Percentiles rank a stretch among this genome's conserved stretches.
Evolutionary conservation across 2,329 filamentous ascomycete genomes (phyloP).

Genomic region (Exophiala mesophila): DNA sequence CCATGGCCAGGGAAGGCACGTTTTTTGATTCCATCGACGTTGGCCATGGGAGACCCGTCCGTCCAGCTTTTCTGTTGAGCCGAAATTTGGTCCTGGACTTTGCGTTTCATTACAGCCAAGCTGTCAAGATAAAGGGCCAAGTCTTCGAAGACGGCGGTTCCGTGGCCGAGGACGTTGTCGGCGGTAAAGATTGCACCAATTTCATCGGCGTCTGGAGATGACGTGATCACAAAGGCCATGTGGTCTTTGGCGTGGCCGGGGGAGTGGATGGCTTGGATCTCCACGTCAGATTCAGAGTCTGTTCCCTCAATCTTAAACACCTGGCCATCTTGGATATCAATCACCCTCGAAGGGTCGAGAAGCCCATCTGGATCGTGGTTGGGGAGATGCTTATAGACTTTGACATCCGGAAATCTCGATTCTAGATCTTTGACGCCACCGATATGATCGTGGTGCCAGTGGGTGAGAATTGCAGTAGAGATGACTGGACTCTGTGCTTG

Average conservation of each 20-base stretch:
- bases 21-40: slow-evolving; percentile 36
- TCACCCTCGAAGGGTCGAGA: slow-evolving; percentile 51
- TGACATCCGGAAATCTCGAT: slow-evolving; percentile 51
- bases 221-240: slow-evolving; percentile 66
- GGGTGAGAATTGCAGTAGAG: slow-evolving; percentile 70
- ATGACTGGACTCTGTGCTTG: slow-evolving; percentile 52
- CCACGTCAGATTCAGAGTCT: slow-evolving; percentile 49
- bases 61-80: background rate
- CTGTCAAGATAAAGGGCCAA: slow-evolving; percentile 63
- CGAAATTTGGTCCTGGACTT: slow-evolving; percentile 5
- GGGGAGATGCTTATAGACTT: slow-evolving; percentile 42
- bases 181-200: slow-evolving; percentile 81
- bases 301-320: slow-evolving; percentile 28
- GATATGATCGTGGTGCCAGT: slow-evolving; percentile 88
- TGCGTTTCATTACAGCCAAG: slow-evolving; percentile 59
- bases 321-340: slow-evolving; percentile 38
- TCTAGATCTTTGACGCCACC: slow-evolving; percentile 69
- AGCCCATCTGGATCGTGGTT: slow-evolving; percentile 50
- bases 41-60: background rate
- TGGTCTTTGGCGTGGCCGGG: slow-evolving; percentile 81
- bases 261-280: slow-evolving; percentile 60
- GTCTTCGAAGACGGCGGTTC: slow-evolving; percentile 80
- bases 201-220: slow-evolving; percentile 41
- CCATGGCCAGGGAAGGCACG: slow-evolving; percentile 87
- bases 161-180: slow-evolving; percentile 83